Conservation (phyloP, 2,329 filamentous ascomycete genomes). For the Cercospora zeina region DNA sequence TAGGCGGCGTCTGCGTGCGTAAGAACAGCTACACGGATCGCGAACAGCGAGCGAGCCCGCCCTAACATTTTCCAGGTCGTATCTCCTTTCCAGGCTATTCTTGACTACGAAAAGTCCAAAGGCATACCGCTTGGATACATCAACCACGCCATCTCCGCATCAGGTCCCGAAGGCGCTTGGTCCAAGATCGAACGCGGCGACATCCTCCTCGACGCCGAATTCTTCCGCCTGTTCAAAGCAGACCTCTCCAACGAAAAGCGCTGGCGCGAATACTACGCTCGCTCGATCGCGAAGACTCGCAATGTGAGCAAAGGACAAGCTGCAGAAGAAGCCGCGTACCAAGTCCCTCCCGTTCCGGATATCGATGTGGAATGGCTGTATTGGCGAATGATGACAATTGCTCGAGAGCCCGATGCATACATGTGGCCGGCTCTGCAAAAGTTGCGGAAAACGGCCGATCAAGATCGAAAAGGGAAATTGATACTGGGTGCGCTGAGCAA, state of each 20-base stretch:
- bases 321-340: constrained; percentile 34
- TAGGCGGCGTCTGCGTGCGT: constrained; percentile 94
- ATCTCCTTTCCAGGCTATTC: constrained; percentile 88
- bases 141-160: constrained; percentile 82
- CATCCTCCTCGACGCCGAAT: constrained; percentile 70
- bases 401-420: constrained; percentile 73
- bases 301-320: constrained; percentile 47
- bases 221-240: constrained; percentile 72
- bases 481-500: constrained; percentile 84
- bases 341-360: constrained; percentile 63
- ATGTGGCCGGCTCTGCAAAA: constrained; percentile 80
- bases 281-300: constrained; percentile 31
- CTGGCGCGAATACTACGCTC: constrained; percentile 64
- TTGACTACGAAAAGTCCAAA: constrained; percentile 79
- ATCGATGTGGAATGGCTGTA: constrained; percentile 80
- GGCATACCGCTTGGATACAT: constrained; percentile 85
- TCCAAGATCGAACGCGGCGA: constrained; percentile 83
- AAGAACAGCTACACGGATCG: constrained; percentile 4
- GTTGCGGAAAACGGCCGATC: constrained; percentile 52
- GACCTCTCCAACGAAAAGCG: constrained; percentile 68
- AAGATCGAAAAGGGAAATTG: constrained; percentile 49
- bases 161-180: constrained; percentile 79
- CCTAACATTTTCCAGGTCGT: constrained; percentile 61
- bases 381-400: constrained; percentile 83
- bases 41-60: background rate